Evolutionary conservation across 2,329 filamentous ascomycete species (phyloP).

Genomic region (Achaetomium macrosporum): DNA sequence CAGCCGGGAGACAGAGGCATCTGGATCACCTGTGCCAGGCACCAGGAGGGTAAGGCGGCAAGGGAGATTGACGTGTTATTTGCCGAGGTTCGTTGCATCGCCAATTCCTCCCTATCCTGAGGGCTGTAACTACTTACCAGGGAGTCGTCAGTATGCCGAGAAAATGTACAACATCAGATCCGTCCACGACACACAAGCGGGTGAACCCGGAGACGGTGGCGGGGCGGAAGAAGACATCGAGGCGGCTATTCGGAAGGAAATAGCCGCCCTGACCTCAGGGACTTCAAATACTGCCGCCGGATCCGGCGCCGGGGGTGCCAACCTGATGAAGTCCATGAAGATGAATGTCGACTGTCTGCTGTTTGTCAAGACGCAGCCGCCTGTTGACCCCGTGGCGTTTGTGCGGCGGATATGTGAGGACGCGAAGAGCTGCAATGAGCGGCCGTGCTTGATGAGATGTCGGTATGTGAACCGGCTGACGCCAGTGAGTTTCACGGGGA

Average conservation of each 20-base stretch:
- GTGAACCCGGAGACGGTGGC: slow-evolving; percentile 33
- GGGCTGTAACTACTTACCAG: slow-evolving; percentile 10
- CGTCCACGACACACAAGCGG: slow-evolving; percentile 28
- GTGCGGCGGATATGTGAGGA: slow-evolving; percentile 52
- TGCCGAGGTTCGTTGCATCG: slow-evolving; percentile 49
- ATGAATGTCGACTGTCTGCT: slow-evolving; percentile 57
- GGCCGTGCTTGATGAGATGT: slow-evolving; percentile 39
- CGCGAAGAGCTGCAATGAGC: slow-evolving; percentile 37
- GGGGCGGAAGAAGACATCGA: slow-evolving; percentile 61
- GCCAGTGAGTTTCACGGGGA: slow-evolving; percentile 49
- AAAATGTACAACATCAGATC: slow-evolving; percentile 50
- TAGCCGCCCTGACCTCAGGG: slow-evolving; percentile 52
- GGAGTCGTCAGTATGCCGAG: slow-evolving; percentile 54
- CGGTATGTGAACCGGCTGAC: slow-evolving; percentile 56
- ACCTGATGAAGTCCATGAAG: slow-evolving; percentile 46
- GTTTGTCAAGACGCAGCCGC: slow-evolving; percentile 52
- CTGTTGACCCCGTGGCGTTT: slow-evolving; percentile 51
- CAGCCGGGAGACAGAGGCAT: slow-evolving; percentile 67
- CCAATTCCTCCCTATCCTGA: too few species aligned
- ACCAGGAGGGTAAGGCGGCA: slow-evolving; percentile 64
- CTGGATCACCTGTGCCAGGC: slow-evolving; percentile 71
- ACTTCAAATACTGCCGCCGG: slow-evolving; percentile 25
- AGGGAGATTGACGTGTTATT: slow-evolving; percentile 62
- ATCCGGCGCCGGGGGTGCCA: slow-evolving; percentile 36
- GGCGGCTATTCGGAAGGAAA: slow-evolving; percentile 63